phyloP scores from a whole-genome alignment of 139 green algal species.

The Mesotaenium endlicherianum region DNA sequence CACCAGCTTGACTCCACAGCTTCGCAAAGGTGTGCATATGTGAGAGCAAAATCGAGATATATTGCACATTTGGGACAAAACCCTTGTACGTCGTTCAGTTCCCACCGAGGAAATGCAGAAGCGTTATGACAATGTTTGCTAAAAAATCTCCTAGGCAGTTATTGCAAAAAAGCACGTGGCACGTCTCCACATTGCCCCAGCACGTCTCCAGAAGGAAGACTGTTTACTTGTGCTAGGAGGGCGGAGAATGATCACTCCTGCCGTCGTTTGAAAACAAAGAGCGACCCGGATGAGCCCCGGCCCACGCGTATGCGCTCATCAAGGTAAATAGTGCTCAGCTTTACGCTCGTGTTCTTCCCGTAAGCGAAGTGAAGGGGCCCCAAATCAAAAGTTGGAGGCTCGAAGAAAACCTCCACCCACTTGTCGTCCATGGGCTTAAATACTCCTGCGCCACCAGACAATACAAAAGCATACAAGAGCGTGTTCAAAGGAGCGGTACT shows the following conservation, averaged over 20 bases:
- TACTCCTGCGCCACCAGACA: constrained; percentile 20
- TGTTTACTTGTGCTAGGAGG: neutral
- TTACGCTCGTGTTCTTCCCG: constrained; percentile 9
- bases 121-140: no score
- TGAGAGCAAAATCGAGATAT: no score
- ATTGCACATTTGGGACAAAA: no score
- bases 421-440: constrained; percentile 25
- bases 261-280: constrained; percentile 39
- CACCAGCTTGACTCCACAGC: no score
- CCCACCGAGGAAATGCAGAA: no score
- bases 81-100: no score
- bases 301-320: constrained; percentile 33
- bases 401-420: constrained; percentile 29
- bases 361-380: constrained; percentile 8
- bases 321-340: constrained; percentile 21
- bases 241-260: neutral
- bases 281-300: constrained; percentile 7
- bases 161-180: no score
- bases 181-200: no score
- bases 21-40: no score
- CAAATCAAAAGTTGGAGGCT: constrained; percentile 20
- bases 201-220: no score
- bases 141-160: no score
- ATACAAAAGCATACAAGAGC: neutral
- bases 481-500: no score